Conservation (phyloP, 2,329 filamentous ascomycete genomes). For the Fusarium sp. region DNA sequence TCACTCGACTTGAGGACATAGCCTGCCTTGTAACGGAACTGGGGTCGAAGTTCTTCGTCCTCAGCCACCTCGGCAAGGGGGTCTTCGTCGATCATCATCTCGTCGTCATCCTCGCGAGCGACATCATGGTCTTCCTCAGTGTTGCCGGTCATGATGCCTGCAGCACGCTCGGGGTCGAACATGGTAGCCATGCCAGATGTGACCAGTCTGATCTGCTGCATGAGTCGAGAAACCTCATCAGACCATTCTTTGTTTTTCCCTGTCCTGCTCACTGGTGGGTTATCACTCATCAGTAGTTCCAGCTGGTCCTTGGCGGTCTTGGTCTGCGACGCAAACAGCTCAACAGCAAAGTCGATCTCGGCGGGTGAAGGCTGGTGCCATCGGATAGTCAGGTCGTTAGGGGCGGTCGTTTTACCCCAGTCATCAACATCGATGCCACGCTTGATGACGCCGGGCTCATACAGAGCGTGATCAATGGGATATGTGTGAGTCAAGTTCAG, state of each 20-base stretch:
- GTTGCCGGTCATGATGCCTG: conserved; percentile 60
- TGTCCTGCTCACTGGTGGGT: conserved; percentile 85
- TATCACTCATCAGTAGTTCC: conserved; percentile 81
- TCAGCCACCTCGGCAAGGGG: conserved; percentile 74
- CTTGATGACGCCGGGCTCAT: conserved; percentile 80
- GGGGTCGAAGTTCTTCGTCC: conserved; percentile 84
- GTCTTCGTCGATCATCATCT: conserved; percentile 59
- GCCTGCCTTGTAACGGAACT: conserved; percentile 89
- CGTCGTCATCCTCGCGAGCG: conserved; percentile 61
- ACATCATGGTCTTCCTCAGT: conserved; percentile 64
- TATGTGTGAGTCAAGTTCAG: conserved; percentile 96
- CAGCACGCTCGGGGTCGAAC: conserved; percentile 83
- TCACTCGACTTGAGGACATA: conserved; percentile 74
- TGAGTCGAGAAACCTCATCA: conserved; percentile 90
- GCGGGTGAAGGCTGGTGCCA: conserved; percentile 88
- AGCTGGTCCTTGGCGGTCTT: conserved; percentile 80
- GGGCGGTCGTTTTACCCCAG: conserved; percentile 85
- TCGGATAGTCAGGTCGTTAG: conserved; percentile 81
- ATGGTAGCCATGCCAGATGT: conserved; percentile 90
- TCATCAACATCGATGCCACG: conserved; percentile 80
- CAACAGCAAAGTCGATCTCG: conserved; percentile 89
- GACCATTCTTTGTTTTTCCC: conserved; percentile 99
- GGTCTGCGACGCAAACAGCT: conserved; percentile 88
- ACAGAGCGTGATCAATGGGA: conserved; percentile 88
- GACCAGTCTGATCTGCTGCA: conserved; percentile 88